Evolutionary conservation across 768 basidiomycete genomes (phyloP), one percentile per base, ranked within the genome.

Genomic region (Macrolepiota dolichaula): DNA sequence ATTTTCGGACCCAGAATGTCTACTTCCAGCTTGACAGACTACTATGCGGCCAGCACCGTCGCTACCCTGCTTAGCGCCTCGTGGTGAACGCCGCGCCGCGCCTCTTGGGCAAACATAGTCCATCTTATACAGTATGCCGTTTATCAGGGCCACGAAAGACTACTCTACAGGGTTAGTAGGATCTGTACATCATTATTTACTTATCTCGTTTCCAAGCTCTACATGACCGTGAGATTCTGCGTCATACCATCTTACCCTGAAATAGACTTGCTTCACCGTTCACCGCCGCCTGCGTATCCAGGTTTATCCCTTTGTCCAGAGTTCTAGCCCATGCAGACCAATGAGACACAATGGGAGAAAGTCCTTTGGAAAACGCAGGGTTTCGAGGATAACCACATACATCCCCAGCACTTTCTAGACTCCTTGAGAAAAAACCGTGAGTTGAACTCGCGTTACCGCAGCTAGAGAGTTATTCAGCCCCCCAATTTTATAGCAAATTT

Each of bases 321-420:
- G 12, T 22, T 24, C 25, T 10, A 10, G 47, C 3, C 29, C 42
- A 61, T 61, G 59, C 27, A 61, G 42, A 44, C 44, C 38, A 44
- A 42, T 25, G 52, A 53, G 40, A 24, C 13, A 27, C 46, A 62
- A 35, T 93, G 90, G 90, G 84, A 85, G 71, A 87, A 85, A 67
- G 81, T 88, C 40, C 82, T 94, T n/a, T 94, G 91, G 92, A 88
- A 85, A 72, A 75, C 69, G 56, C 89, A 89, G 71, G 76, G 81
- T 2, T 88, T 82, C 70, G 88, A 92, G 32, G 96, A 97, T 74
- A 94, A 96, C 71, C 86, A 94, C 76, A 87, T 97, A 55, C 89
- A 92, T 6, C 75, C 79, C 44, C 76, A 72, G 5, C 79, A 85
- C 5, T 97, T 97, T 74, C 79, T 96, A 46, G 84, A 88, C 0